phyloP scores from a whole-genome alignment of 2,329 filamentous ascomycete species.

The Leptosphaerulina australis region DNA sequence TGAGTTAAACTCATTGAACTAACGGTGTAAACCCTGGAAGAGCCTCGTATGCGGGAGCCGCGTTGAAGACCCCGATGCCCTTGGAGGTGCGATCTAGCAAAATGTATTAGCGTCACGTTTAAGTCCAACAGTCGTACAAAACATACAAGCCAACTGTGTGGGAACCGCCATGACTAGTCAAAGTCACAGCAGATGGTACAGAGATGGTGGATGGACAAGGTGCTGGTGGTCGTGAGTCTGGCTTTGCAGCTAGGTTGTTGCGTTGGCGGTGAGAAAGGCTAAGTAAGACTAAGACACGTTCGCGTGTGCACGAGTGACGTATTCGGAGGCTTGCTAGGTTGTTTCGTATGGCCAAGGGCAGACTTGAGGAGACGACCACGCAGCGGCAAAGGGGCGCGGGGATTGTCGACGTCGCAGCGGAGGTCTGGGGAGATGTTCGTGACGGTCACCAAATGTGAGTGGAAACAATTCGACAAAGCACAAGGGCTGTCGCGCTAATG shows the following conservation, averaged over 20 bases:
- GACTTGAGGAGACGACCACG: slow-evolving; percentile 38
- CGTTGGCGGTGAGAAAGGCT: slow-evolving; percentile 40
- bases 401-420: slow-evolving; percentile 20
- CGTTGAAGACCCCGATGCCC: slow-evolving; percentile 92
- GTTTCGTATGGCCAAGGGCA: slow-evolving; percentile 31
- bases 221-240: slow-evolving; percentile 44
- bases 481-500: slow-evolving; percentile 24
- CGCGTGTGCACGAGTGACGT: slow-evolving; percentile 36
- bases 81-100: slow-evolving; percentile 84
- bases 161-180: slow-evolving; percentile 91
- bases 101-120: slow-evolving; percentile 23
- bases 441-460: slow-evolving; percentile 8
- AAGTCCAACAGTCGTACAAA: slow-evolving; percentile 2
- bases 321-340: slow-evolving; percentile 23
- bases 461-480: slow-evolving; percentile 9
- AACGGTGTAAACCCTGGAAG: slow-evolving; percentile 77
- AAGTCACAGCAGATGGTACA: slow-evolving; percentile 70
- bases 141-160: slow-evolving; percentile 87
- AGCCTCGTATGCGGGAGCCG: slow-evolving; percentile 83
- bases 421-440: slow-evolving; percentile 19
- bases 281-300: slow-evolving; percentile 42
- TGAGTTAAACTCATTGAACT: slow-evolving; percentile 12
- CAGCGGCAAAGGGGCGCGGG: slow-evolving; percentile 37
- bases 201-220: slow-evolving; percentile 33
- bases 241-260: slow-evolving; percentile 27